A percentile compares a stretch with the other conserved stretches of the same genome.
Conservation (phyloP, 208 protist genomes). For the Trypanosoma mega region DNA sequence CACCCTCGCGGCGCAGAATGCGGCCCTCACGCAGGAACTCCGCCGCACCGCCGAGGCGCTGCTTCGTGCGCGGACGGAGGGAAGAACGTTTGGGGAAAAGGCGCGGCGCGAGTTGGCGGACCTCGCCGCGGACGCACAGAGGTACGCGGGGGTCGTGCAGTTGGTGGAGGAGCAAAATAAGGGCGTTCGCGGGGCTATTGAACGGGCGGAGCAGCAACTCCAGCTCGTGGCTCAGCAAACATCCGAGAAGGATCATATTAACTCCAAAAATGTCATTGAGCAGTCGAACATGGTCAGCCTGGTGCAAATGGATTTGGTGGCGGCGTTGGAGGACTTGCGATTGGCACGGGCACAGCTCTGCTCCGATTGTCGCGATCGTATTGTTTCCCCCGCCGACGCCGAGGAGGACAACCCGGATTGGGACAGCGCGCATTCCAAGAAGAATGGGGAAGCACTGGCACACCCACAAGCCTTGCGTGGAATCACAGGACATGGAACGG, state of each 20-base stretch:
- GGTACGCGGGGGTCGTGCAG: constrained; percentile 23
- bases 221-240: constrained; percentile 14
- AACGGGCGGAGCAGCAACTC: constrained; percentile 23
- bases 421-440: too few species aligned
- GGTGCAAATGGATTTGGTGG: constrained; percentile 31
- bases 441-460: too few species aligned
- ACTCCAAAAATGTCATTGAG: constrained; percentile 35
- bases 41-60: constrained; percentile 14
- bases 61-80: constrained; percentile 19
- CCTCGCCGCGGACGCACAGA: constrained; percentile 19
- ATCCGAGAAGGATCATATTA: constrained; percentile 29
- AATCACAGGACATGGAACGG: too few species aligned
- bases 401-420: too few species aligned
- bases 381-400: too few species aligned
- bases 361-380: constrained; percentile 14
- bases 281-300: constrained; percentile 26
- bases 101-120: constrained; percentile 13
- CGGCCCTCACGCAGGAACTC: constrained; percentile 6
- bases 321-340: constrained; percentile 25
- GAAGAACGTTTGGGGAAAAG: constrained; percentile 3
- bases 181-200: constrained; percentile 21
- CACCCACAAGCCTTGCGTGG: too few species aligned
- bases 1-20: constrained; percentile 28
- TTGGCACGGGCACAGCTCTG: constrained; percentile 22
- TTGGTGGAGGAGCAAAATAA: constrained; percentile 29